These are phyloP conservation scores for Aspergillus carlsbadensis DNA, from an alignment of 495 filamentous ascomycete species.

Conservation along the genomic window DNA sequence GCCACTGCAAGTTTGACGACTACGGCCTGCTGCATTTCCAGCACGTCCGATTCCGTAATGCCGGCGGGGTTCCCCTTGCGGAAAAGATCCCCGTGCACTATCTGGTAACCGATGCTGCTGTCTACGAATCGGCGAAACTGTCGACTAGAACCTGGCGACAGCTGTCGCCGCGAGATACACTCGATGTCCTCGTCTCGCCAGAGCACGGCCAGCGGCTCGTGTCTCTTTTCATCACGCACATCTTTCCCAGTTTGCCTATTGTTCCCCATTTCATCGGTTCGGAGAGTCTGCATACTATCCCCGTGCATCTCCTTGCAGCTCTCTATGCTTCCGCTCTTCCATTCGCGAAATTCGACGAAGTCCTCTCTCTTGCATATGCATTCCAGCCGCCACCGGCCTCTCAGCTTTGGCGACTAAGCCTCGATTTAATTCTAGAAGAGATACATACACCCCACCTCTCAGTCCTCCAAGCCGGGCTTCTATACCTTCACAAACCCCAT, in stretches of 20 bases:
- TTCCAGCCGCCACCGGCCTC: slow-evolving; percentile 30
- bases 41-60: slow-evolving; percentile 37
- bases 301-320: slow-evolving; percentile 34
- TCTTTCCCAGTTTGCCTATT: slow-evolving; percentile 32
- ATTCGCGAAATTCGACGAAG: slow-evolving; percentile 34
- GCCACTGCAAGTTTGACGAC: slow-evolving; percentile 39
- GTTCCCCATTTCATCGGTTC: slow-evolving; percentile 29
- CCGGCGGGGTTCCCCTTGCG: slow-evolving; percentile 34
- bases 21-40: slow-evolving; percentile 34
- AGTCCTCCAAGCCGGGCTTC: slow-evolving; percentile 33
- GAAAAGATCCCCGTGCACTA: slow-evolving; percentile 38
- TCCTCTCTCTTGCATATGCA: slow-evolving; percentile 28
- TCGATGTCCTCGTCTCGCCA: slow-evolving; percentile 26
- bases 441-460: slow-evolving; percentile 36
- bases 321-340: slow-evolving; percentile 37
- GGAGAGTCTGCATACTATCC: slow-evolving; percentile 21
- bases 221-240: slow-evolving; percentile 31
- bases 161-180: slow-evolving; percentile 22
- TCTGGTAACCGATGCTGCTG: slow-evolving; percentile 30
- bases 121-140: slow-evolving; percentile 14
- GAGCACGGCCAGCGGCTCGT: slow-evolving; percentile 32
- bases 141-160: neutral
- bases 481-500: slow-evolving; percentile 32
- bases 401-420: slow-evolving; percentile 33
- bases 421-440: slow-evolving; percentile 33